Evolutionary conservation across 2,329 filamentous ascomycete genomes (phyloP).

Genomic region (Akanthomyces dipterigenus): DNA sequence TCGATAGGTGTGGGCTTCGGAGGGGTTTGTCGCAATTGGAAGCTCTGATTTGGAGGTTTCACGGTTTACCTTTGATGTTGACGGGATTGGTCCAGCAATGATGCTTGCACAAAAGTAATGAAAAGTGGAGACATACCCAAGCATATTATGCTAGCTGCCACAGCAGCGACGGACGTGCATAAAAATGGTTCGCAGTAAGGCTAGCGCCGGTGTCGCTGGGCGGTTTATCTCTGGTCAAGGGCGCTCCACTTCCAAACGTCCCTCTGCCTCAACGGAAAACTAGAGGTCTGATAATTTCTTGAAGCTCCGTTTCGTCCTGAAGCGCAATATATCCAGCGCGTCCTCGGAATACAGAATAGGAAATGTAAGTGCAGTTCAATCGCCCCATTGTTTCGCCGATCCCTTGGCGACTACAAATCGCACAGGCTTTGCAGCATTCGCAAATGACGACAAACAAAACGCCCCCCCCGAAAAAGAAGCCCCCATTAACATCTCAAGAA

Average conservation of each 20-base stretch:
- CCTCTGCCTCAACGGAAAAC: conserved; percentile 8
- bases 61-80: conserved; percentile 4
- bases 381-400: background rate
- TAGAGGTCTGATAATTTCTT: background rate
- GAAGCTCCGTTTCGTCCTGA: background rate
- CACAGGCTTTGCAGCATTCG: background rate
- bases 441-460: background rate
- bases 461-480: background rate
- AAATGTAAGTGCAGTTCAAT: background rate
- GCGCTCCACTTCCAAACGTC: background rate
- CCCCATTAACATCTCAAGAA: background rate
- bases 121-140: background rate
- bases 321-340: background rate
- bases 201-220: conserved; percentile 13
- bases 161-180: background rate
- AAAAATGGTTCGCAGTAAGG: background rate
- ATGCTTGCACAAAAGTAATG: conserved; percentile 5
- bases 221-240: conserved; percentile 11
- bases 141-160: background rate
- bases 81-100: background rate
- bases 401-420: background rate
- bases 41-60: background rate
- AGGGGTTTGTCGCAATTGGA: background rate
- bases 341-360: background rate
- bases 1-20: background rate